Base-by-base conservation (phyloP, 2,329 filamentous ascomycete species). In the Botrytis tulipae region DNA sequence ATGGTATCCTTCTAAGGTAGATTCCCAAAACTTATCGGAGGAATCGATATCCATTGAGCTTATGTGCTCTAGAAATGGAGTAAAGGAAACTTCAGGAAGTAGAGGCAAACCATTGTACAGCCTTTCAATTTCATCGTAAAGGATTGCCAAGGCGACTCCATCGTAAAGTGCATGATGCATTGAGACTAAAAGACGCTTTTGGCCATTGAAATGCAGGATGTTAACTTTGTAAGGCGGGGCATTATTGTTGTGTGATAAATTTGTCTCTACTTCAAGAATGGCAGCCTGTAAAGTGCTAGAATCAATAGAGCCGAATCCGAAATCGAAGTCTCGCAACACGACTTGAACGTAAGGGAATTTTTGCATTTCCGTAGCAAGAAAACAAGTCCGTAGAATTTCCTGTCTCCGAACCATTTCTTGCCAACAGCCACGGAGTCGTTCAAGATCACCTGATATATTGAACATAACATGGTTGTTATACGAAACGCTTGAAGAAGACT, bases 131-230 rank as follows among this genome's bases (percentile, higher is more conserved):
- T 97, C 94, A 0, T 87, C 82, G 37, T 95, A 86, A 0, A 98
- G 84, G 14, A 86, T 85, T 0, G 86, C 84, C 78, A 97, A 91
- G 0, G 94, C 93, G 51, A 92, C 89, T 0, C 92, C 95, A 82
- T 98, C 95, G 78, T 97, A 97, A 0, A 97, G 84, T 2, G 93
- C 93, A 82, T 98, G 95, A 78, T 97, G 94, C 80, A 83, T 80
- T n/a, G 78, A 76, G 59, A 80, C 73, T 1, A 79, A 46, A 12
- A 82, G 72, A 25, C 75, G 76, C 12, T 57, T 73, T 12, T 59
- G 37, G 12, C 46, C 57, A 10, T 61, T 3, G 46, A 62, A 74
- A 12, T 60, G 32, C 8, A 75, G 25, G 25, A 80, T 8, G 14
- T 76, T 60, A 25, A 82, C 22, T 18, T 68, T 76, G 62, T 80